Base-by-base conservation (phyloP, 352 stramenopile genomes). In the Phytophthora vignae region DNA sequence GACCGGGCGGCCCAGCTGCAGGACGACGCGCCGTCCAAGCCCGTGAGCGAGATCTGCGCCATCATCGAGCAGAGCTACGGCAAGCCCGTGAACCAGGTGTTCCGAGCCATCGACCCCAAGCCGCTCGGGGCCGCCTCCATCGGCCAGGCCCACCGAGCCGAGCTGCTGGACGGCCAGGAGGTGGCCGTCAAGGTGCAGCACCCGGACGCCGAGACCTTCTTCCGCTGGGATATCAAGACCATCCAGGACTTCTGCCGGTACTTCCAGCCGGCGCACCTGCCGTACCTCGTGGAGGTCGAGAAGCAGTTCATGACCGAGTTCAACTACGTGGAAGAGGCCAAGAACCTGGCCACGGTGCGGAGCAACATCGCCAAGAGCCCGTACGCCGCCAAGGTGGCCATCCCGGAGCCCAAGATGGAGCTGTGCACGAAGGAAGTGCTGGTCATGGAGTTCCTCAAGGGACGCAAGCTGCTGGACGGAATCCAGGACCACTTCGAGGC, bases 301-400 rank as follows among this genome's bases (percentile, higher is more conserved):
- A 97, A 97, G 67, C 96, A 99, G 82, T 99, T 99, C 74, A 96
- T 98, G 91, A 99, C 94, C 21, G 97, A 99, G 79, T 99, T 99
- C 78, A 96, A 99, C 74, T 99, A 99, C 85, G 53, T 82, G 0
- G 81, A 94, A 69, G 97, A 99, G 75, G 95, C 90, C 49, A 84
- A 91, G 61, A 98, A 99, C 67, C 77, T 99, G 12, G 81, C 82
- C 6, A 89, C 79, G 25, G 92, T 99, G 40, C 82, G 96, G 12
- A 65, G 71, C 8, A 99, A 99, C 76, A 93, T 99, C 62, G 81
- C 80, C 4, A 89, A 88, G 66, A 95, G 83, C 64, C 88, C 86
- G 42, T 96, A 88, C 66, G 81, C 79, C 0, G 72, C 65, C 1
- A 77, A 81, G 53, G 90, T 97, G 60, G 87, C 81, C 21, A 93